Conservation (phyloP, 495 filamentous ascomycete genomes). For the Pseudoneurospora amorphoporcata region DNA sequence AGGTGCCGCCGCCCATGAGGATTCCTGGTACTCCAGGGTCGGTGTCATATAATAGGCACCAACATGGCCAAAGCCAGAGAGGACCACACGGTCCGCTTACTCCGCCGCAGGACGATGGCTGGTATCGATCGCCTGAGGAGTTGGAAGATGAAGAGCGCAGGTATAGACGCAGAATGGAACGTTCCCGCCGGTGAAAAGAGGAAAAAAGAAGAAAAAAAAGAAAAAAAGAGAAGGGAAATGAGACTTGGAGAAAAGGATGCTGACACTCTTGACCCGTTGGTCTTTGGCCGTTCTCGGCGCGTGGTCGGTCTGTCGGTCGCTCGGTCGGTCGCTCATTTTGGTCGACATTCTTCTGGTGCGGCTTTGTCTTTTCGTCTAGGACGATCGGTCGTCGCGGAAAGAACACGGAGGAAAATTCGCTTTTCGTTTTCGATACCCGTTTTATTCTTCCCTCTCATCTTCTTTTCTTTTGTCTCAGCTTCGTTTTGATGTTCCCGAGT, state of each 20-base stretch:
- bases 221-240: background rate
- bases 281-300: background rate
- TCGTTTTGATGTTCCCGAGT: background rate
- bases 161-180: background rate
- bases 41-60: background rate
- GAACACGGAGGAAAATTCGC: background rate
- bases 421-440: background rate
- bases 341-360: background rate
- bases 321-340: background rate
- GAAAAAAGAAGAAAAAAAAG: background rate
- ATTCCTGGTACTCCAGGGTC: background rate
- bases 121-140: background rate
- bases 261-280: background rate
- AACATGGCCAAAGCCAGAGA: background rate
- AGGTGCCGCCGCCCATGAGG: conserved; percentile 8
- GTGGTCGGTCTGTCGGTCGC: background rate
- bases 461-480: background rate
- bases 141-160: background rate
- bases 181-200: background rate
- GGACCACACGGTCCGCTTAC: background rate
- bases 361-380: background rate
- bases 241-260: background rate
- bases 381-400: background rate
- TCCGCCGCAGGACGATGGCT: background rate
- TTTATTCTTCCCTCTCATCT: background rate